A percentile compares a stretch with the other conserved stretches of the same genome.
phyloP scores from a whole-genome alignment of 306 rosid species.

The Spatholobus suberectus region DNA sequence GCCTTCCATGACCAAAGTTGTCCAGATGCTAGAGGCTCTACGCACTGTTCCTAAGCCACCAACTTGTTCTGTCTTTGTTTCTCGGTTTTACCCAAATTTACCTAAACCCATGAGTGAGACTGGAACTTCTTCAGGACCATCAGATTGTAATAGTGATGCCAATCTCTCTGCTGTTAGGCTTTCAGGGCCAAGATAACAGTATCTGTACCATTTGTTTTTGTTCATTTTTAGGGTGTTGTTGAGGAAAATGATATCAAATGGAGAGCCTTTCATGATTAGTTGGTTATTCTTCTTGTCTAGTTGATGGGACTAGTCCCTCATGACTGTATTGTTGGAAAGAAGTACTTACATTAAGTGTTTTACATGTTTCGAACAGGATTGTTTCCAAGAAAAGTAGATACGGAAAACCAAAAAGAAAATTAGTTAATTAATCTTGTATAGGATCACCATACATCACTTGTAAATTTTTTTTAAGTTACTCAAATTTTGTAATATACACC shows the following conservation, averaged over 20 bases:
- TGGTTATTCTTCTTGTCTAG: background rate
- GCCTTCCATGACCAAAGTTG: slow-evolving; percentile 42
- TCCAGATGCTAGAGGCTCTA: slow-evolving; percentile 48
- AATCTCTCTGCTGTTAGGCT: slow-evolving; percentile 30
- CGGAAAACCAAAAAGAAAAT: background rate
- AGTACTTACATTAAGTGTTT: too few species aligned
- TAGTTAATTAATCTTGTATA: background rate
- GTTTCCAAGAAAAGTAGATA: background rate
- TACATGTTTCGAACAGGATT: too few species aligned
- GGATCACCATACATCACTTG: background rate
- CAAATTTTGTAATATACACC: background rate
- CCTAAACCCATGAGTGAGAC: background rate
- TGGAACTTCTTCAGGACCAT: slow-evolving; percentile 36
- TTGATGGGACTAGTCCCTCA: background rate
- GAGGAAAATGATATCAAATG: too few species aligned
- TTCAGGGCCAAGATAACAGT: slow-evolving; percentile 45
- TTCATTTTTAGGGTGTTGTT: background rate
- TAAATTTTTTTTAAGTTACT: slow-evolving; percentile 13
- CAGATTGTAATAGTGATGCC: slow-evolving; percentile 28
- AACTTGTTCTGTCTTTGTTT: slow-evolving; percentile 18
- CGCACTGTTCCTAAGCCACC: slow-evolving; percentile 41
- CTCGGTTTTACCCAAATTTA: background rate
- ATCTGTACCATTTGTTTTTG: background rate
- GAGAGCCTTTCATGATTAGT: background rate
- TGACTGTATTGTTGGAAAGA: too few species aligned